A percentile compares a stretch with the other conserved stretches of the same genome.
phyloP scores from a whole-genome alignment of 768 basidiomycete genomes.

The Tylopilus felleus region DNA sequence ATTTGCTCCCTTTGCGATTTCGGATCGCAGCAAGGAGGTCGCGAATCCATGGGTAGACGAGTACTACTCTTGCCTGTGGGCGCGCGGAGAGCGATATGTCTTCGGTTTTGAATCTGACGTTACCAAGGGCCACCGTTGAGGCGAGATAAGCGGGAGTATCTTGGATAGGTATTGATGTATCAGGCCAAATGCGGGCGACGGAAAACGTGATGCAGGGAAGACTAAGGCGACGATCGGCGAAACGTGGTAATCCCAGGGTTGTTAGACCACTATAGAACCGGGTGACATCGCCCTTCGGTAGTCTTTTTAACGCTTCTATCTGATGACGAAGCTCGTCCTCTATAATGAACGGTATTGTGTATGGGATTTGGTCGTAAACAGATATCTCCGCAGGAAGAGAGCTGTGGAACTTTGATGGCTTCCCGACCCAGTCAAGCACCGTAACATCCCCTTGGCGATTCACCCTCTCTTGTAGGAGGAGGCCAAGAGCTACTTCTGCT shows the following conservation, averaged over 20 bases:
- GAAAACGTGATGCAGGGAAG: not conserved
- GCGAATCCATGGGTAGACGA: too few species aligned
- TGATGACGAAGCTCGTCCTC: not conserved
- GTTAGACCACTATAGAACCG: not conserved
- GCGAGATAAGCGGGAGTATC: too few species aligned
- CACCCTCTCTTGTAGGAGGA: constrained; percentile 13
- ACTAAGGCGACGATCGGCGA: not conserved
- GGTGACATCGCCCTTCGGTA: not conserved
- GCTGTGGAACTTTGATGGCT: constrained; percentile 15
- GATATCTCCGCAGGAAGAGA: constrained; percentile 13
- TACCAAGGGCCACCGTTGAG: too few species aligned
- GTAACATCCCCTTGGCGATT: constrained; percentile 10
- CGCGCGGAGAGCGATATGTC: too few species aligned
- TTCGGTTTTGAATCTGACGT: too few species aligned
- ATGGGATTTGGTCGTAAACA: constrained; percentile 4
- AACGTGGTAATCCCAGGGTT: not conserved
- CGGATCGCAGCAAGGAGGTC: too few species aligned
- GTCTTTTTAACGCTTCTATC: not conserved
- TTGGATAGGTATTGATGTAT: too few species aligned
- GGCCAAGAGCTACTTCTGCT: constrained; percentile 7
- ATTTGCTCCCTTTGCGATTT: too few species aligned
- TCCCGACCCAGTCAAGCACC: constrained; percentile 21
- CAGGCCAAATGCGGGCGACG: not conserved
- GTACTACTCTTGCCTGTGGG: too few species aligned
- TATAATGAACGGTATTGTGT: not conserved